Evolutionary conservation across 163 green algal genomes (phyloP), one percentile per base, ranked within the genome.

Genomic region (Coccomyxa subellipsoidea): DNA sequence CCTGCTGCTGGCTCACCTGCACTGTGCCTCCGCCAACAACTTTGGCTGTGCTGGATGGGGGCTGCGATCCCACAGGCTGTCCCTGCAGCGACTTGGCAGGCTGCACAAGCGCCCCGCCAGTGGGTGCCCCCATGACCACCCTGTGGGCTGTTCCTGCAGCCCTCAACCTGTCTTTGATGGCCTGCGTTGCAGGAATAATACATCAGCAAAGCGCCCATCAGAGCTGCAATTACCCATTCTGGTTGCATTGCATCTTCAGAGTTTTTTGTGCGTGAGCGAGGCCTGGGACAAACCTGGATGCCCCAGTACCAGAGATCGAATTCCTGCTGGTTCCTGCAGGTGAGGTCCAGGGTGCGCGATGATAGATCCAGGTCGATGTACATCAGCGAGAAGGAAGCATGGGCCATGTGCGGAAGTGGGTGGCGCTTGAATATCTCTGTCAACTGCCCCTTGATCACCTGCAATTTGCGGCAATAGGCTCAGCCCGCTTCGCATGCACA

Each of bases 241-340:
- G n/a, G n/a, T n/a, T n/a, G n/a, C n/a, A n/a, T n/a, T n/a, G n/a
- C n/a, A n/a, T n/a, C n/a, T n/a, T n/a, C n/a, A n/a, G n/a, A n/a
- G n/a, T n/a, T n/a, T n/a, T n/a, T n/a, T n/a, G n/a, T n/a, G n/a
- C n/a, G n/a, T n/a, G n/a, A n/a, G n/a, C n/a, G n/a, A n/a, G n/a
- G n/a, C n/a, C n/a, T n/a, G 81, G 53, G 39, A 18, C 47, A 77
- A 21, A 90, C 85, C 79, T 90, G 84, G 35, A 96, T 81, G 23
- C 93, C 93, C 53, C 85, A 87, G 71, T 89, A 94, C 94, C 94
- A 98, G 73, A 95, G 88, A 70, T 96, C 90, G 79, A 92, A 93
- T 73, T 97, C 92, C 10, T 87, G 54, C 21, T 80, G 71, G 39
- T 85, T 87, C 54, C 87, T 82, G 85, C 87, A 93, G 15, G 94